These are phyloP conservation scores for Syzygium malaccense DNA, from an alignment of 441 rosid species.

Conservation along the genomic window DNA sequence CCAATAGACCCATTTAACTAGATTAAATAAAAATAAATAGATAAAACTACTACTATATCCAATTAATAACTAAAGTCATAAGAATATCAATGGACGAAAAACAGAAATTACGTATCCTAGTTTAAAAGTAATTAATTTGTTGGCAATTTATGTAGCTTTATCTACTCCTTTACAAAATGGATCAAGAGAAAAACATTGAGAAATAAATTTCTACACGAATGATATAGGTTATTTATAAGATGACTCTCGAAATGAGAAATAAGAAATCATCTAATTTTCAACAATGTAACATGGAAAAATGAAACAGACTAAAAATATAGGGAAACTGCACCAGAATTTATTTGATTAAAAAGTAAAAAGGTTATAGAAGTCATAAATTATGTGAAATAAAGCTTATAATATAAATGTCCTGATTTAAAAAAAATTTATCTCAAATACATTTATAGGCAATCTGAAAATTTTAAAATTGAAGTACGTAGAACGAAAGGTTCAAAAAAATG, in stretches of 20 bases:
- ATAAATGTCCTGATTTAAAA: too few relatives aligned
- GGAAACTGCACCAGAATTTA: not conserved
- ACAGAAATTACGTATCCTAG: not conserved
- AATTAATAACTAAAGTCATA: not conserved
- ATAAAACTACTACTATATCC: not conserved
- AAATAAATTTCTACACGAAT: too few relatives aligned
- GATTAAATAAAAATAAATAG: not conserved
- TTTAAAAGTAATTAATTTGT: not conserved
- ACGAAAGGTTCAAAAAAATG: too few relatives aligned
- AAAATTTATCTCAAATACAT: not conserved
- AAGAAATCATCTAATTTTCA: too few relatives aligned
- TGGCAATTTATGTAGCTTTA: not conserved
- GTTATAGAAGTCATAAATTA: not conserved
- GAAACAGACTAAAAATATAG: not conserved
- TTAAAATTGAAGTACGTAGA: too few relatives aligned
- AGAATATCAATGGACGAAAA: not conserved
- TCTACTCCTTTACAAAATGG: not conserved
- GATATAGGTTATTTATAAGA: not conserved
- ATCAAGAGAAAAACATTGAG: not conserved
- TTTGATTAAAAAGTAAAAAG: not conserved
- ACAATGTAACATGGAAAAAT: not conserved
- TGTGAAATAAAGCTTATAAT: not conserved
- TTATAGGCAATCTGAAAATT: not conserved
- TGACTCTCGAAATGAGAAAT: not conserved
- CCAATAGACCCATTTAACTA: not conserved